Base-by-base conservation (phyloP, 1,284 basidiomycete species). In the Microbotryum intermedium region DNA sequence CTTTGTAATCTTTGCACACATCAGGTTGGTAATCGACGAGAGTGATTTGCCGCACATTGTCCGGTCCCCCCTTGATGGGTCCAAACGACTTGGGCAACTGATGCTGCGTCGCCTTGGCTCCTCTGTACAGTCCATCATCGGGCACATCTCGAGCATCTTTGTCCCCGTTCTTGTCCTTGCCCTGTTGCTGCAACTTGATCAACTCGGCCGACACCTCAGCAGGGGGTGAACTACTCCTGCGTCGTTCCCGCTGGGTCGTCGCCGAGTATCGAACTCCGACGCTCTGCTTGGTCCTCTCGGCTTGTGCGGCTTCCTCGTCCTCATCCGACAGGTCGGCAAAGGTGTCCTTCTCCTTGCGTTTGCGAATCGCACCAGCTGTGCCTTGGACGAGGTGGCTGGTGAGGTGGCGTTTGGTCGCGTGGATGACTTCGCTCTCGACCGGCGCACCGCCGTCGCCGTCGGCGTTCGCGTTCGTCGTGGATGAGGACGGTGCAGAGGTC, bases 1-100 rank as follows among this genome's bases (percentile, higher is more conserved):
- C 89, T 83, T 97, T 97, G 77, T 98, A 99, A 76, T 97, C 93
- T 76, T 98, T 99, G 77, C 95, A 99, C 23, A 97, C 90, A 72
- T 97, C 94, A 4, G 95, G 94, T 76, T 98, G 95, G 76, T 97
- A 99, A 78, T 99, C 95, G 53, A 91, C 82, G 59, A 97, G 85
- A 1, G 94, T 97, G 57, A 97, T 92, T 2, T 89, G 93, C 59
- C 91, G 83, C 67, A 99, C 93, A 60, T 94, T 97, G 71, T 79
- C 86, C 9, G 83, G 71, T 1, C 72, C 72, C 30, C 50, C 66
- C 65, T 66, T 69, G 71, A 60, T 64, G 47, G 59, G 69, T 25
- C 58, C 65, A 48, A 56, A 66, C 62, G 63, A 60, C 53, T 68
- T 71, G 2, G 71, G 69, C 1, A 73, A 42, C 59, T 91, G 91